phyloP scores from a whole-genome alignment of 441 rosid genomes.

The Viola pubescens region DNA sequence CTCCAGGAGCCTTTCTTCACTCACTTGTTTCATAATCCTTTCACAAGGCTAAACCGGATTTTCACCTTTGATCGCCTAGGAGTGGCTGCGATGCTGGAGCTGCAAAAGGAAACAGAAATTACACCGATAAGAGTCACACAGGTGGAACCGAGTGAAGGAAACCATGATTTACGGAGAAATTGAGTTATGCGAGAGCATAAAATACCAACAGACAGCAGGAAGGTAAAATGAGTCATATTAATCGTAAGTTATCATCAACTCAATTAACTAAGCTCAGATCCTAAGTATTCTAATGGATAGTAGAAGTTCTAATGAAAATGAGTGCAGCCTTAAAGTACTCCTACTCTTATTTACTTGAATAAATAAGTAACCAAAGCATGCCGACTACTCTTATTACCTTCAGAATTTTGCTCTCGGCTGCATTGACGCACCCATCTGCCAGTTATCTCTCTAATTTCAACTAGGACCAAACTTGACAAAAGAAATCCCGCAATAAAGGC shows the following conservation, averaged over 20 bases:
- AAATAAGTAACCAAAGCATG: neutral
- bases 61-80: conserved; percentile 37
- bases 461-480: conserved; percentile 45
- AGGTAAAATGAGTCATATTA: too few species aligned
- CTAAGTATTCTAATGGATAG: too few species aligned
- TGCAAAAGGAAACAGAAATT: conserved; percentile 20
- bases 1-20: neutral
- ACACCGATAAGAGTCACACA: neutral
- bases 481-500: conserved; percentile 79
- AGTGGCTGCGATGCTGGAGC: conserved; percentile 56
- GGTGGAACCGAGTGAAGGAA: conserved; percentile 7
- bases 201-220: neutral
- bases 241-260: neutral
- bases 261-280: neutral
- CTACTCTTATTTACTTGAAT: neutral
- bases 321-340: neutral
- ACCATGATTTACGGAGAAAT: neutral
- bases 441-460: conserved; percentile 37
- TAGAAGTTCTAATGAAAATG: neutral
- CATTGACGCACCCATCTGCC: conserved; percentile 21
- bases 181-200: neutral
- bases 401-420: conserved; percentile 28
- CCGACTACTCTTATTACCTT: conserved; percentile 38
- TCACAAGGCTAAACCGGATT: conserved; percentile 10
- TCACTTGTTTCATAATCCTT: conserved; percentile 1